These are phyloP conservation scores for Turnera subulata DNA, from an alignment of 345 rosid species.

Conservation along the genomic window DNA sequence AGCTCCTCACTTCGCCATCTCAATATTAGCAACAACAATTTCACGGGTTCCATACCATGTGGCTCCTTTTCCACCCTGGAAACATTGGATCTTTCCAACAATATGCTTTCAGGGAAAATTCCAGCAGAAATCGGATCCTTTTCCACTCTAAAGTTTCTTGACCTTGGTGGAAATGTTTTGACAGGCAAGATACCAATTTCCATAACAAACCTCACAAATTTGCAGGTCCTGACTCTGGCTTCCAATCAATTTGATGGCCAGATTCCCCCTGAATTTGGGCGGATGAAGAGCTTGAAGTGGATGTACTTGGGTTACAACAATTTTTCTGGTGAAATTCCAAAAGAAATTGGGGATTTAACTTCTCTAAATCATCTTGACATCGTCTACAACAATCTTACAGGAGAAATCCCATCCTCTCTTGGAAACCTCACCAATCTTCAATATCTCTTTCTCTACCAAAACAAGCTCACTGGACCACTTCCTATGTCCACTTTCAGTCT, in stretches of 20 bases:
- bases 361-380: slow-evolving; percentile 71
- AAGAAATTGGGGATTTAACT: slow-evolving; percentile 49
- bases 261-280: slow-evolving; percentile 49
- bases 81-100: slow-evolving; percentile 73
- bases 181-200: slow-evolving; percentile 53
- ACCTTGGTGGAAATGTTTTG: slow-evolving; percentile 80
- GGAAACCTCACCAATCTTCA: slow-evolving; percentile 56
- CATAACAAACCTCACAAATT: slow-evolving; percentile 40
- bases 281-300: slow-evolving; percentile 60
- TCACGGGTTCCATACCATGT: slow-evolving; percentile 57
- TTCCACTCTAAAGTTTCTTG: slow-evolving; percentile 49
- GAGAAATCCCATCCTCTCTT: slow-evolving; percentile 57
- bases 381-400: slow-evolving; percentile 82
- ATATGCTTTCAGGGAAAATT: slow-evolving; percentile 64
- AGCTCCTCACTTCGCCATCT: slow-evolving; percentile 52
- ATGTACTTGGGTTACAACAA: slow-evolving; percentile 87
- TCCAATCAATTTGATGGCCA: slow-evolving; percentile 68
- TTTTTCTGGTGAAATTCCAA: slow-evolving; percentile 70
- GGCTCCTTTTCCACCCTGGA: slow-evolving; percentile 33
- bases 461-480: slow-evolving; percentile 57
- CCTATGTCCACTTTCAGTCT: slow-evolving; percentile 56
- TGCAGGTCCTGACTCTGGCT: slow-evolving; percentile 67
- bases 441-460: slow-evolving; percentile 74
- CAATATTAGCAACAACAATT: slow-evolving; percentile 82
- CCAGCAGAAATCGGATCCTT: slow-evolving; percentile 48